A percentile compares a stretch with the other conserved stretches of the same genome.
These are phyloP conservation scores for Phragmites australis DNA, from an alignment of 176 grass and related monocot genomes.

Conservation along the genomic window DNA sequence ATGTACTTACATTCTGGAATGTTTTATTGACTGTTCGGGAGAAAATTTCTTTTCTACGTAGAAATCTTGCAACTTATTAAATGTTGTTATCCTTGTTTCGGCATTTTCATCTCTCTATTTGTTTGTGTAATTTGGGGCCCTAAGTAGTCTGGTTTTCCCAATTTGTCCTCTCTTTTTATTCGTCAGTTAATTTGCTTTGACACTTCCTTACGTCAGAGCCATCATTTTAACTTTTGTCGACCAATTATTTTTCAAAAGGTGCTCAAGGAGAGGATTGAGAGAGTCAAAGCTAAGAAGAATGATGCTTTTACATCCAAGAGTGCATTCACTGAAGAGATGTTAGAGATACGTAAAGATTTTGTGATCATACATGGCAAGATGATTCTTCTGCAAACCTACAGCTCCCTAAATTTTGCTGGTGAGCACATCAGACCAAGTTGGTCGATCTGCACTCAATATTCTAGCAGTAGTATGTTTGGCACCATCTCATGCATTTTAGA, in stretches of 20 bases:
- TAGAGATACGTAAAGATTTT: constrained; percentile 92
- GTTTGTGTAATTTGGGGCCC: no score
- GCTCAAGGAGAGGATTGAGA: constrained; percentile 92
- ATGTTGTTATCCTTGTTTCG: no score
- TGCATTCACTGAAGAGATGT: constrained; percentile 85
- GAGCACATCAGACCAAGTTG: constrained; percentile 8
- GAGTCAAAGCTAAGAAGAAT: constrained; percentile 66
- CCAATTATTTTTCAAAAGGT: constrained; percentile 50
- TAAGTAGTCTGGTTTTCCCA: background rate
- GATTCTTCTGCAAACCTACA: constrained; percentile 93
- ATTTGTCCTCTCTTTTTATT: background rate
- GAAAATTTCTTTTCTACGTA: background rate
- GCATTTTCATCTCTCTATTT: no score
- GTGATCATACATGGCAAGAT: constrained; percentile 97
- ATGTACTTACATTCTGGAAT: no score
- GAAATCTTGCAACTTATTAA: no score
- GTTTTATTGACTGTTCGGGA: no score
- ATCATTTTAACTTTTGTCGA: background rate
- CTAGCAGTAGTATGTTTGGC: background rate
- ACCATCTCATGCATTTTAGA: no score
- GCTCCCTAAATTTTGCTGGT: constrained; percentile 97
- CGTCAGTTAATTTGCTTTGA: background rate
- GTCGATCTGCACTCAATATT: background rate
- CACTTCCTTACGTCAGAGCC: background rate
- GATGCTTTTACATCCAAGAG: constrained; percentile 54